phyloP scores from a whole-genome alignment of 2,329 filamentous ascomycete species.

The Cercospora zeae-maydis region DNA sequence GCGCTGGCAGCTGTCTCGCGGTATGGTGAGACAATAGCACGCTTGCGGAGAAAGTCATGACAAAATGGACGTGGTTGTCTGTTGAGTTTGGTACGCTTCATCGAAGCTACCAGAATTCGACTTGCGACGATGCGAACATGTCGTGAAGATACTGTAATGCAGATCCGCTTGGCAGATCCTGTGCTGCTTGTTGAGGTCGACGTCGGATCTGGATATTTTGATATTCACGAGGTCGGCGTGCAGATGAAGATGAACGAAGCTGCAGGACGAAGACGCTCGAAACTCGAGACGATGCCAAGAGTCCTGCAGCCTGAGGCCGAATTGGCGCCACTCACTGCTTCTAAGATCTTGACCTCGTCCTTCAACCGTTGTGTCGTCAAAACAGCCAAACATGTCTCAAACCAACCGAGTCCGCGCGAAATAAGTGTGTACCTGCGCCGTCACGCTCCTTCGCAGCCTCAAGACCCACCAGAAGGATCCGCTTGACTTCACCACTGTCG shows the following conservation, averaged over 20 bases:
- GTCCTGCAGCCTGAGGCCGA: not conserved
- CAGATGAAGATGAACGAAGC: not conserved
- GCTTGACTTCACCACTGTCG: not conserved
- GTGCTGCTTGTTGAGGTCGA: no score
- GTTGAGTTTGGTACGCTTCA: not conserved
- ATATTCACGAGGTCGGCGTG: not conserved
- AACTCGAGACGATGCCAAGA: not conserved
- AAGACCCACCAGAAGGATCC: not conserved
- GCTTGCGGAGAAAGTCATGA: not conserved
- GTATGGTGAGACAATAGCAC: not conserved
- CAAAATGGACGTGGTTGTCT: not conserved
- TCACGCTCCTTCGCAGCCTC: not conserved
- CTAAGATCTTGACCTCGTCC: not conserved
- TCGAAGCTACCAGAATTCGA: not conserved
- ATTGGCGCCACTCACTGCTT: not conserved
- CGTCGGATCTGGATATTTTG: no score
- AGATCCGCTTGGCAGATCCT: no score
- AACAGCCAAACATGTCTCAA: not conserved
- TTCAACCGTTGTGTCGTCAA: not conserved
- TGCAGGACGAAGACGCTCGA: not conserved
- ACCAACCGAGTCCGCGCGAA: not conserved
- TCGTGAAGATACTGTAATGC: not conserved
- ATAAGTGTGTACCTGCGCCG: not conserved
- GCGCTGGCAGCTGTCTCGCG: not conserved
- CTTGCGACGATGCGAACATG: not conserved